Evolutionary conservation across 176 grass and related monocot species (phyloP), one percentile per base, ranked within the genome.

Genomic region (Carex pumila): DNA sequence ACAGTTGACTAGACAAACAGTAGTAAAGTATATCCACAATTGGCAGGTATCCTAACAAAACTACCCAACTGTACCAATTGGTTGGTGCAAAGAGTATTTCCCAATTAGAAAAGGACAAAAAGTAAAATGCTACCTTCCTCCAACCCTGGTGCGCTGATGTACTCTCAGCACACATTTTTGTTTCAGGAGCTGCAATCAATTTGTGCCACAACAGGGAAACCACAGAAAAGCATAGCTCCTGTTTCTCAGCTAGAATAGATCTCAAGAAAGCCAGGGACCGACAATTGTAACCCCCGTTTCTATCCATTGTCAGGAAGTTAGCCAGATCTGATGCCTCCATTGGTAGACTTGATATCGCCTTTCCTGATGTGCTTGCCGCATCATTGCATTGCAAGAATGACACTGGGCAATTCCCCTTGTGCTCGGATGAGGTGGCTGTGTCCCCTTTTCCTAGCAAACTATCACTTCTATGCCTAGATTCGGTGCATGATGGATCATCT

Each of bases 121-220:
- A 5, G 12, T 53, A 77, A 77, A 54, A 53, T 34, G 34, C 8
- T 90, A 95, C 96, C 96, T 99, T 93, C 79, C 96, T 93, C 96
- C 96, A 99, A 57, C 96, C 96, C 83, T 99, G 96, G 83, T 99
- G 96, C 88, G 96, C 96, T 71, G 96, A 99, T 59, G 96, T 99
- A 91, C 96, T 94, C 91, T 99, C 96, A 60, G 93, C 96, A 88
- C 83, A 89, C 96, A 99, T 94, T 92, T 99, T 88, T 81, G 89
- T 95, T 90, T 99, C 96, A 4, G 96, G 96, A 68, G 91, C 92
- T 85, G 88, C 93, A 79, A 99, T 92, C 81, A 99, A 83, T 70
- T 99, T 99, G 82, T 92, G 91, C 96, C 96, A 99, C 82, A 99
- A 90, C 85, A 99, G 89, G 1, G 93, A 92, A 78, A 99, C 93